Percentiles rank a stretch among this genome's conserved stretches.
phyloP scores from a whole-genome alignment of 176 grass and related monocot species.

The Alloteropsis semialata region DNA sequence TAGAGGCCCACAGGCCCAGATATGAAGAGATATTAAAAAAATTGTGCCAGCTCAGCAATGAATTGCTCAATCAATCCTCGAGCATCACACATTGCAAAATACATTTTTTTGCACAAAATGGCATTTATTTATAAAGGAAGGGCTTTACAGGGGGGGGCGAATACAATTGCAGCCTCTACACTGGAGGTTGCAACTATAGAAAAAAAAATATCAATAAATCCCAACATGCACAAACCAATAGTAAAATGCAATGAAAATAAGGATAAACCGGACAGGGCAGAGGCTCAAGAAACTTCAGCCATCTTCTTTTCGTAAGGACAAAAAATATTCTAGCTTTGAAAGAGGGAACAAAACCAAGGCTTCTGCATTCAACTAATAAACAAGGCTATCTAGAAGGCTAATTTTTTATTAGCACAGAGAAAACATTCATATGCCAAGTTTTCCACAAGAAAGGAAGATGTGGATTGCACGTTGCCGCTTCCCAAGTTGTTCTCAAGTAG shows the following conservation, averaged over 20 bases:
- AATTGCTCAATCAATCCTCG: neutral
- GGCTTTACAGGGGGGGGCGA: neutral
- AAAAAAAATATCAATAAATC: neutral
- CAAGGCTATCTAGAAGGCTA: neutral
- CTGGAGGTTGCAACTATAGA: neutral
- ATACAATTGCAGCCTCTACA: neutral
- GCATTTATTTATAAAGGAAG: neutral
- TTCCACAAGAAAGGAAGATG: neutral
- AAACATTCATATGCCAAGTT: neutral
- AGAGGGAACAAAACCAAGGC: too few species aligned
- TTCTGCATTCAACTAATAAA: neutral
- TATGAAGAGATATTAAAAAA: neutral
- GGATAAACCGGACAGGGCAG: neutral
- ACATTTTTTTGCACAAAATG: neutral
- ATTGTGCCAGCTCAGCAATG: neutral
- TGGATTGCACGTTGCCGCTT: neutral
- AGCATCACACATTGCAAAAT: neutral
- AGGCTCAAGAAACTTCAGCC: neutral
- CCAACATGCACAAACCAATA: neutral
- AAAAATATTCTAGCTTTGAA: too few species aligned
- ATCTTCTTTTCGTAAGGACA: neutral
- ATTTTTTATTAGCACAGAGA: neutral
- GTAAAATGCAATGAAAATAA: neutral
- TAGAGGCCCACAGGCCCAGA: neutral
- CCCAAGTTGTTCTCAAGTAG: neutral